Percentiles rank a stretch among this genome's conserved stretches.
Evolutionary conservation across 306 rosid species (phyloP).

Genomic region (Castanopsis chinensis): DNA sequence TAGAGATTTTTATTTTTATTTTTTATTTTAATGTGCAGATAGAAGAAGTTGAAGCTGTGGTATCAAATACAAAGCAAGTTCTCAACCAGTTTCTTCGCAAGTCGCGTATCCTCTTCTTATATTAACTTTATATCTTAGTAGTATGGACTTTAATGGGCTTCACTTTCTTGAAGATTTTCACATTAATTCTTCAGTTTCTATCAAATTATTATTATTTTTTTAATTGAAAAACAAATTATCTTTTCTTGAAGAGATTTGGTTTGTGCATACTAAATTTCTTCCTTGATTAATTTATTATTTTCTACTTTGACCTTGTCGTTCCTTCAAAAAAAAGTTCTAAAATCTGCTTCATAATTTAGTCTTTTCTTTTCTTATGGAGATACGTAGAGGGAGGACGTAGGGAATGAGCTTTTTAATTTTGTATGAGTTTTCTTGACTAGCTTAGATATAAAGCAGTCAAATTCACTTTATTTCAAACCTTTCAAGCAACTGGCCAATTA

Average conservation of each 20-base stretch:
- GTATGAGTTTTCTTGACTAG: slow-evolving; percentile 52
- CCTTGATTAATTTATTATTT: neutral
- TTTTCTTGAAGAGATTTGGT: neutral
- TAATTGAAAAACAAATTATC: slow-evolving; percentile 4
- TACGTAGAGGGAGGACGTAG: slow-evolving; percentile 5
- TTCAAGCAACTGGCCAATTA: slow-evolving; percentile 69
- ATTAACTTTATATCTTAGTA: slow-evolving; percentile 2
- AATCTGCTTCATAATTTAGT: neutral
- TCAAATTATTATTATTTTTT: neutral
- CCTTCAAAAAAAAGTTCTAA: neutral
- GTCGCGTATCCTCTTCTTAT: slow-evolving; percentile 61
- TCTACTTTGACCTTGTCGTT: neutral
- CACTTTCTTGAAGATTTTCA: slow-evolving; percentile 12
- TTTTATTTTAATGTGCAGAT: slow-evolving; percentile 38
- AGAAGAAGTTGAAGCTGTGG: slow-evolving; percentile 86
- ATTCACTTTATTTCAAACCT: slow-evolving; percentile 70
- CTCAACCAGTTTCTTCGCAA: slow-evolving; percentile 78
- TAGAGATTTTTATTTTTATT: slow-evolving; percentile 16
- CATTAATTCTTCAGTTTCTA: neutral
- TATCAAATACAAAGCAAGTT: slow-evolving; percentile 72
- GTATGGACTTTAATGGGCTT: slow-evolving; percentile 1
- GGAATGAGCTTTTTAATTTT: slow-evolving; percentile 7
- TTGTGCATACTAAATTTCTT: neutral
- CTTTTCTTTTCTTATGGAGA: neutral
- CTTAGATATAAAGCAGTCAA: slow-evolving; percentile 69